Evolutionary conservation across 768 basidiomycete species (phyloP).

Genomic region (Trametes cubensis): DNA sequence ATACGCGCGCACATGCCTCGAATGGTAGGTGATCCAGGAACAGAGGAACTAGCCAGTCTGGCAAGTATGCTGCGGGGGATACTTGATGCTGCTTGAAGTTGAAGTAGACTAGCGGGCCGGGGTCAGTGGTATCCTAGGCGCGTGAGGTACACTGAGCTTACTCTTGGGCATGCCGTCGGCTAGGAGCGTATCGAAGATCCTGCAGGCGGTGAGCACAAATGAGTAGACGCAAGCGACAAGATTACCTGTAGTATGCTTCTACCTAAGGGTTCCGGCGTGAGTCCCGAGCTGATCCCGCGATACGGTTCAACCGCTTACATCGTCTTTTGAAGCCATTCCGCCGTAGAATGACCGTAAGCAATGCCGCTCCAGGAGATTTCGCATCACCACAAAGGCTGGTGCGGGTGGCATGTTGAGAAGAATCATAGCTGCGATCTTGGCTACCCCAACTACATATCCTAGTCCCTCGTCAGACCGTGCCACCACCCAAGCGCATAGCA

Average conservation of each 20-base stretch:
- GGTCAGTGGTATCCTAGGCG: not conserved
- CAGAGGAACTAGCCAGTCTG: constrained; percentile 78
- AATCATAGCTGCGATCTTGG: constrained; percentile 84
- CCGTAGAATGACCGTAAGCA: constrained; percentile 86
- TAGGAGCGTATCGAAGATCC: constrained; percentile 89
- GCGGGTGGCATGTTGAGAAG: constrained; percentile 78
- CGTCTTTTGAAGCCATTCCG: constrained; percentile 67
- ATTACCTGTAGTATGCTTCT: constrained; percentile 88
- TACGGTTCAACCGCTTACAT: constrained; percentile 55
- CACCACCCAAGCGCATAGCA: constrained; percentile 88
- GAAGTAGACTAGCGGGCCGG: constrained; percentile 70
- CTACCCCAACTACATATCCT: constrained; percentile 67
- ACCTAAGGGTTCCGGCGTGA: constrained; percentile 51
- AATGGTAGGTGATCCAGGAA: constrained; percentile 89
- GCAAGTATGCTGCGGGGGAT: constrained; percentile 81
- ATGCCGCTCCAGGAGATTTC: constrained; percentile 84
- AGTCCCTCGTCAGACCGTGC: constrained; percentile 82
- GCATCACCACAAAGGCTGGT: constrained; percentile 79
- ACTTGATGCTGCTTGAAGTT: constrained; percentile 95
- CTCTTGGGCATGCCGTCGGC: constrained; percentile 95
- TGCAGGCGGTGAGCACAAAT: constrained; percentile 36
- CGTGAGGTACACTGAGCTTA: constrained; percentile 39
- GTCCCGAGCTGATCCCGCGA: constrained; percentile 18
- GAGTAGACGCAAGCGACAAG: not conserved
- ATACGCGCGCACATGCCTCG: constrained; percentile 85